Percentiles rank a stretch among this genome's conserved stretches.
Conservation (phyloP, 2,329 filamentous ascomycete genomes). For the Nannizzia gypsea region DNA sequence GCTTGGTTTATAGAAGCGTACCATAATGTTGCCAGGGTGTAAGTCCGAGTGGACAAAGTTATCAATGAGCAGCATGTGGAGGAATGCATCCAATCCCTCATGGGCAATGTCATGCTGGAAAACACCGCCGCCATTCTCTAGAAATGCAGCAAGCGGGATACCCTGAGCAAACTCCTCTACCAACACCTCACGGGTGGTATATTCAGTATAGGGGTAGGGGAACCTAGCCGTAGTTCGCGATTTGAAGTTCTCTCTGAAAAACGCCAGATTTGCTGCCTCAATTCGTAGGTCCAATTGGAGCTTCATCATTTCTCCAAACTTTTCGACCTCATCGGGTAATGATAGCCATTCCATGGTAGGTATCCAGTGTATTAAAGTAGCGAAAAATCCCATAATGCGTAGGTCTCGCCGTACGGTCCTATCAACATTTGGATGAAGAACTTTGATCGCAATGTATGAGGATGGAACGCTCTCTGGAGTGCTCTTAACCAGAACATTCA, state of each 20-base stretch:
- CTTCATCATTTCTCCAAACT: constrained; percentile 98
- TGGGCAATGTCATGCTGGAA: constrained; percentile 92
- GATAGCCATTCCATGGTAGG: constrained; percentile 97
- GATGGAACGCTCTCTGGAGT: constrained; percentile 77
- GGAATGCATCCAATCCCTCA: constrained; percentile 87
- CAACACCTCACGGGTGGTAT: constrained; percentile 81
- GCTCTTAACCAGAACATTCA: constrained; percentile 77
- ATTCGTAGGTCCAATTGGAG: constrained; percentile 93
- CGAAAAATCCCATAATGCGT: constrained; percentile 89
- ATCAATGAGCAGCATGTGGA: constrained; percentile 92
- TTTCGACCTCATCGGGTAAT: constrained; percentile 80
- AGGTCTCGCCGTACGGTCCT: constrained; percentile 81
- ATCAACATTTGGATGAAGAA: constrained; percentile 85
- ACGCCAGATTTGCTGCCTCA: constrained; percentile 74
- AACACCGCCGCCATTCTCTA: constrained; percentile 80
- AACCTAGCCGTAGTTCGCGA: constrained; percentile 90
- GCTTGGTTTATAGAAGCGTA: constrained; percentile 84
- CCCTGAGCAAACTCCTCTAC: constrained; percentile 95
- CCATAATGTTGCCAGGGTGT: constrained; percentile 98
- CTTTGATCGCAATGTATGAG: constrained; percentile 87
- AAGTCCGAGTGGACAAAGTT: constrained; percentile 96
- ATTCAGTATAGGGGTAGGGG: constrained; percentile 83
- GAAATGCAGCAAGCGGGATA: constrained; percentile 78
- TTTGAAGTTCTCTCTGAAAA: constrained; percentile 84
- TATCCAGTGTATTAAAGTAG: constrained; percentile 66